Evolutionary conservation across 2,329 filamentous ascomycete genomes (phyloP), one percentile per base, ranked within the genome.

Genomic region (Fusarium sp.): DNA sequence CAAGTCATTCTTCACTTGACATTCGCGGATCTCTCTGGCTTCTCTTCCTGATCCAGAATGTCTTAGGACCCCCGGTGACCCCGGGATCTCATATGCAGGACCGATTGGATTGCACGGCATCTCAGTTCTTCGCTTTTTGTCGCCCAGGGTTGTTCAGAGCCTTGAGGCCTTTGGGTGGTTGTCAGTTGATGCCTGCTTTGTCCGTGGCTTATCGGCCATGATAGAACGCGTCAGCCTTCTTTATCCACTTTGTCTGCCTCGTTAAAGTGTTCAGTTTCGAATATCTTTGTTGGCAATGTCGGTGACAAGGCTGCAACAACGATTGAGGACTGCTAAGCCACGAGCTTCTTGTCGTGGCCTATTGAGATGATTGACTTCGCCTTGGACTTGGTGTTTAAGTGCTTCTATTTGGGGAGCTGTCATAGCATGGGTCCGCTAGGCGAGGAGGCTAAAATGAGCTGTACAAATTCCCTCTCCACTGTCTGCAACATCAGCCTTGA

Each of bases 41-140:
- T 62, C 60, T 66, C 51, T 57, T 36, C 45, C 59, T 51, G 45
- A 64, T 67, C 62, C 57, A 68, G 52, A 69, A 63, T 57, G 48
- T 68, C 55, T 42, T 55, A 51, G 62, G 45, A 24, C 53, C 57
- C 56, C 54, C 58, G 62, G 65, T 60, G 54, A 56, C 56, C 70
- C 68, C 68, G 63, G 66, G 58, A 65, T 66, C 64, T 73, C 50
- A 66, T 67, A 71, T 60, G 67, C 70, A 70, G 45, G 50, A 53
- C 62, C 70, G 63, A 72, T 73, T 71, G 70, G 63, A 73, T 70
- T 57, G 54, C 45, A 64, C 53, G 36, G 47, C 57, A 64, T 64
- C 56, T 71, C 54, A 44, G 45, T 67, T 72, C 43, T 51, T 53
- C 30, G 20, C 9, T 56, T 36, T 56, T 39, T 56, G 34, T 58